Base-by-base conservation (phyloP, 2,329 filamentous ascomycete genomes). In the Colletotrichum echinochloae region DNA sequence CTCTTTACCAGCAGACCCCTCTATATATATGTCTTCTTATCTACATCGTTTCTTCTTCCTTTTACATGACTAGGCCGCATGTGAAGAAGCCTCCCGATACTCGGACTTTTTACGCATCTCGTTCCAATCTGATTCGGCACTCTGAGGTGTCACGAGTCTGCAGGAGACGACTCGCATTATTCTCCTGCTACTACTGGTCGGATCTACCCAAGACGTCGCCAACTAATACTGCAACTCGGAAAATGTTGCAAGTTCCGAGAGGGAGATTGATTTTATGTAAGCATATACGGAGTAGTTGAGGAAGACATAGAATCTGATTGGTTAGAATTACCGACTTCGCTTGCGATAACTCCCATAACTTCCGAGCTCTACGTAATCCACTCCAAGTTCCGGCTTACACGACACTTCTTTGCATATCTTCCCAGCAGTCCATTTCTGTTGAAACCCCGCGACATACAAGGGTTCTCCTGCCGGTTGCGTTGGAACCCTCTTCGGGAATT, bases 371-470 rank as follows among this genome's bases (percentile, higher is more conserved):
- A 7, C 18, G 35, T 26, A 20, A 20, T 54, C 44, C 55, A 41
- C 28, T 11, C 4, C 33, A 51, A 63, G 51, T 63, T 55, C 49
- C 59, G 65, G 54, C 41, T 59, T 65, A 65, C 44, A 65, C 62
- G 37, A 65, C 52, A 57, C 62, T n/a, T 33, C 14, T 60, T 35
- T 48, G 12, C 48, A 33, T 33, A 16, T 26, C 26, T 44, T 26
- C 35, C 33, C 14, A 26, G 35, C 44, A 60, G 20, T n/a, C 20
- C 7, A 23, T 20, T 14, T 16, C n/a, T 26, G 14, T 26, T 7
- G 52, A 39, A 37, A 39, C 35, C 28, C 9, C 30, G 12, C 18
- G 20, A 7, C 20, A 46, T 20, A n/a, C 26, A 60, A 33, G 28
- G 28, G 41, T 28, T 54, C 18, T 11, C 0, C 11, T 41, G 6